Base-by-base conservation (phyloP, 1,139 yeast species). In the Blastobotrys apis region DNA sequence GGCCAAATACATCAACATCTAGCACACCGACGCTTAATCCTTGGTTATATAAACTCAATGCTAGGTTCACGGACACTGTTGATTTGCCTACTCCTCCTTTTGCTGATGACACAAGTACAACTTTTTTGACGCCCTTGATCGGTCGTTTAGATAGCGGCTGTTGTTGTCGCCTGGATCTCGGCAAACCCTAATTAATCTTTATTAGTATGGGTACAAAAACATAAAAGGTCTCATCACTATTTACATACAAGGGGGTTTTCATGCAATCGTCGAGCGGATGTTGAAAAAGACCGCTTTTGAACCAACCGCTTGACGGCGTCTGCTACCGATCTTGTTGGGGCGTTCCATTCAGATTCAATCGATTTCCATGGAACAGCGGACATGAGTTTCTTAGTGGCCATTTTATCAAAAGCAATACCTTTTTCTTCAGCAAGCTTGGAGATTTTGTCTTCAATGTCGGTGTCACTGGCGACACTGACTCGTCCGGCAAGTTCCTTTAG, bases 1-100 rank as follows among this genome's bases (percentile, higher is more conserved):
- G 95, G 0, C 95, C 95, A 65, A 85, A 86, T 6, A 86, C 72
- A 62, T 86, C 95, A 0, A 83, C 85, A 60, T 86, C 95, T 12
- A 86, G 68, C 2, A 86, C 61, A 0, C 95, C 95, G 0, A 80
- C 81, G 27, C 71, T 72, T 36, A 75, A 67, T 1, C 87, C 86
- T 27, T 68, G 59, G 23, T 68, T 60, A 30, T 75, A 75, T 43
- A 86, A 61, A 0, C 86, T 76, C 41, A 82, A 58, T 0, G 94
- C 94, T 12, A 82, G 56, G 53, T 86, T 87, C 4, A 80, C 81
- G 1, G 65, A 55, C 3, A 74, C 72, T 0, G 78, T 74, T 2
- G 77, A 73, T 65, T 73, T 78, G 41, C 78, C 88, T 37, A 83
- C 92, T 0, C 92, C 92, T 0, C 92, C 92, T 58, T 83, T 83